These are phyloP conservation scores for Paramyrothecium sp. DNA, from an alignment of 2,329 filamentous ascomycete genomes.

Conservation along the genomic window DNA sequence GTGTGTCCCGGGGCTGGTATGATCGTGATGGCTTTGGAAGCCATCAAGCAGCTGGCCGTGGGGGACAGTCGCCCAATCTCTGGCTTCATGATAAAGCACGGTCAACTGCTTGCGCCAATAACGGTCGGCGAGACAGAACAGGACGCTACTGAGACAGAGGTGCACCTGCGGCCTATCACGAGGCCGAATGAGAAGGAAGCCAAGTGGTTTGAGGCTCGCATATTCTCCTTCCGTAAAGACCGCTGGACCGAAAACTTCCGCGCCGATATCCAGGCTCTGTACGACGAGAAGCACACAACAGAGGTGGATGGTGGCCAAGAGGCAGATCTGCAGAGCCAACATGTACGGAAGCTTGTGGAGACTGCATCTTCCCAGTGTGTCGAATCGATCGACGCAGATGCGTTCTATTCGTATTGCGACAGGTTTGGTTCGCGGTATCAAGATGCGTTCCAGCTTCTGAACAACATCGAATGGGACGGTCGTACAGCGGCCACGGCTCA, in stretches of 20 bases:
- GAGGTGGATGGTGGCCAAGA: background rate
- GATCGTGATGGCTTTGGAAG: background rate
- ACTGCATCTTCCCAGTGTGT: background rate
- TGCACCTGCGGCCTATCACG: background rate
- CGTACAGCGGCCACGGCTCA: background rate
- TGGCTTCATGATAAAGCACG: background rate
- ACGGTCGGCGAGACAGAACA: background rate
- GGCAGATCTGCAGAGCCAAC: background rate
- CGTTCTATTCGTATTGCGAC: background rate
- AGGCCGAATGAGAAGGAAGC: background rate
- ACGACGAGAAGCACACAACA: background rate
- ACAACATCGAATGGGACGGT: background rate
- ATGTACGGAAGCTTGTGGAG: background rate
- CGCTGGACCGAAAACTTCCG: background rate
- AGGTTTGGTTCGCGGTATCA: background rate
- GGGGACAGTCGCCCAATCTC: background rate
- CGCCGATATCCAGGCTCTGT: background rate
- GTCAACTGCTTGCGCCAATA: background rate
- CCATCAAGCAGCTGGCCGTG: background rate
- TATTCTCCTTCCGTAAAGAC: background rate
- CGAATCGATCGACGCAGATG: background rate
- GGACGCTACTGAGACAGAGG: background rate
- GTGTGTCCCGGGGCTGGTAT: background rate
- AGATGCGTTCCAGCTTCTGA: background rate
- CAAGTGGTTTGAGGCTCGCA: background rate